Percentiles rank a stretch among this genome's conserved stretches.
Conservation (phyloP, 805 yeast genomes). For the Lachancea cidri region DNA sequence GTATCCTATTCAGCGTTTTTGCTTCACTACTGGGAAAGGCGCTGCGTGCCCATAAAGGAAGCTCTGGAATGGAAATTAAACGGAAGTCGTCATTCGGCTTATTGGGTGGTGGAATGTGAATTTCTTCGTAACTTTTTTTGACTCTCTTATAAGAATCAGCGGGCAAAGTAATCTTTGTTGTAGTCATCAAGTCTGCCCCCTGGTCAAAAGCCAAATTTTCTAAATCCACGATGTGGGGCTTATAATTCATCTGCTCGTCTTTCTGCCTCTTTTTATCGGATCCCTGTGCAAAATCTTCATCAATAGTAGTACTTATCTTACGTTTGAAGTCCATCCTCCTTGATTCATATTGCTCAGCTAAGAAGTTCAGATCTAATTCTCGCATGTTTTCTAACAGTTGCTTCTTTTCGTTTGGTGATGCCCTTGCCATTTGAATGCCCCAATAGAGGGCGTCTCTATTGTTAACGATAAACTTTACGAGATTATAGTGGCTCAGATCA, state of each 20-base stretch:
- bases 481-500: conserved; percentile 45
- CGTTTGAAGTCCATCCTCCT: conserved; percentile 2
- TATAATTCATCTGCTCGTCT: conserved; percentile 17
- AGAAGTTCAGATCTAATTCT: conserved; percentile 35
- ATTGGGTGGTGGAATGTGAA: conserved; percentile 84
- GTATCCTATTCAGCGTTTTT: conserved; percentile 67
- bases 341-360: conserved; percentile 41
- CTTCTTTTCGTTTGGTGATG: conserved; percentile 35
- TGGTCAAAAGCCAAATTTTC: conserved; percentile 62
- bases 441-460: conserved; percentile 52
- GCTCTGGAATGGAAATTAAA: conserved; percentile 50
- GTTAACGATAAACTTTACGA: conserved; percentile 44
- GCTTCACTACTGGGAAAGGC: conserved; percentile 72
- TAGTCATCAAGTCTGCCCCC: conserved; percentile 64
- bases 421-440: conserved; percentile 44
- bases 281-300: neutral
- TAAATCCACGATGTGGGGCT: conserved; percentile 46
- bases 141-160: conserved; percentile 75
- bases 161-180: conserved; percentile 68
- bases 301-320: conserved; percentile 1
- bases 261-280: conserved; percentile 17
- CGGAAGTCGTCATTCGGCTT: conserved; percentile 38
- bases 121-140: conserved; percentile 75
- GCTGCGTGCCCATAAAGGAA: conserved; percentile 79
- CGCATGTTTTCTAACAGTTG: conserved; percentile 41